Evolutionary conservation across 2,329 filamentous ascomycete species (phyloP).

Genomic region (Aureobasidium sp.): DNA sequence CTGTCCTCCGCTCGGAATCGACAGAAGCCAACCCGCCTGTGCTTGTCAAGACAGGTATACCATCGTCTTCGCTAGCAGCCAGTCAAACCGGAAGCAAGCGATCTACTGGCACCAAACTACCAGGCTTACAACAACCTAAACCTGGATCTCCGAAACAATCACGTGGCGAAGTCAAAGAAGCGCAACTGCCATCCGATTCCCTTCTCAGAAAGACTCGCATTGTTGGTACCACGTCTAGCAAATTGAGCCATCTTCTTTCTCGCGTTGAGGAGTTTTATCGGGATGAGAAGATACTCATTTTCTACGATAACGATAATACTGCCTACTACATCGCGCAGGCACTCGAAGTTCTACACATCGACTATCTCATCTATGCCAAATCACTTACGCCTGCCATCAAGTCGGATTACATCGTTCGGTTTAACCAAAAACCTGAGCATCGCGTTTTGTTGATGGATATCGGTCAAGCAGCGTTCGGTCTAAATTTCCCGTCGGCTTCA

Average conservation of each 20-base stretch:
- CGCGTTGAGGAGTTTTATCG: conserved; percentile 58
- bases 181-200: conserved; percentile 31
- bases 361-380: conserved; percentile 59
- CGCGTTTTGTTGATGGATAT: conserved; percentile 85
- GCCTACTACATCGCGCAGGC: conserved; percentile 79
- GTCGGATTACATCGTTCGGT: conserved; percentile 67
- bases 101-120: conserved; percentile 12
- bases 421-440: conserved; percentile 60
- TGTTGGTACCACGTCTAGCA: conserved; percentile 75
- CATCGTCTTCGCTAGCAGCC: conserved; percentile 29
- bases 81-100: conserved; percentile 27
- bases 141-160: neutral
- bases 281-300: conserved; percentile 79
- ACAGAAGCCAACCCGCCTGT: neutral
- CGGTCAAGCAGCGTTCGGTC: conserved; percentile 73
- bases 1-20: conserved; percentile 12
- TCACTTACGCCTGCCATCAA: conserved; percentile 52
- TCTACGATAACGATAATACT: conserved; percentile 82
- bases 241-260: conserved; percentile 77
- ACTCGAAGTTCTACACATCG: conserved; percentile 60
- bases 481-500: conserved; percentile 76
- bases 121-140: neutral
- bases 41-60: conserved; percentile 25
- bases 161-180: neutral
- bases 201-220: conserved; percentile 53